Evolutionary conservation across 2,329 filamentous ascomycete genomes (phyloP), one percentile per base, ranked within the genome.

Genomic region (Aspergillus floridensis): DNA sequence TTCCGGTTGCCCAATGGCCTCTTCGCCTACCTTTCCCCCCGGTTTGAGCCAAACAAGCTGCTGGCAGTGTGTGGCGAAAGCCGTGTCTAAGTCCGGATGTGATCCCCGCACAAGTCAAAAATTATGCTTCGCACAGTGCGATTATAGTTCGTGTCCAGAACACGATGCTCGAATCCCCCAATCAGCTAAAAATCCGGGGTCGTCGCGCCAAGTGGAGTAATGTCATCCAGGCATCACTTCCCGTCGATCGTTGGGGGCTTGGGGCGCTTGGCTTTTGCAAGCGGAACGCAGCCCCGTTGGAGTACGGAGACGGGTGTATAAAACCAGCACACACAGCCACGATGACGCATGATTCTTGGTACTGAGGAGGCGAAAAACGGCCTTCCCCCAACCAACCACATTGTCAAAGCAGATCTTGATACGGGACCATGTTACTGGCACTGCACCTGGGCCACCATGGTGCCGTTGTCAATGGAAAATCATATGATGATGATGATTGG

Each of bases 401-500:
- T 12, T 29, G 26, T 29, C 26, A 6, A 35, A 16, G 32, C 12
- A n/a, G 14, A 44, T 44, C 38, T 44, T n/a, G 5, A 19, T 44
- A 3, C 16, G 5, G 4, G 38, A 44, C 19, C 38, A 44, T 44
- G 38, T 19, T n/a, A 44, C 19, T 19, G 14, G 14, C 14, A 16
- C 11, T 16, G 16, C 16, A 41, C 16, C 38, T n/a, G 7, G 38
- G 24, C 24, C 24, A 41, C 38, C 38, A 19, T 7, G 26, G 26
- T 26, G 26, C 26, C 26, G 26, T 29, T 29, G 26, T 29, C 7
- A 1, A 29, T 8, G 26, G 16, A 2, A 8, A 51, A 51, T 51
- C 48, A 44, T 55, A 48, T 48, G 41, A 47, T 48, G 53, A 46
- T 55, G 41, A 47, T 48, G 53, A 46, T 55, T 44, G 41, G 47